Conservation (phyloP, 73 alveolate genomes). For the Tetrahymena thermophila region DNA sequence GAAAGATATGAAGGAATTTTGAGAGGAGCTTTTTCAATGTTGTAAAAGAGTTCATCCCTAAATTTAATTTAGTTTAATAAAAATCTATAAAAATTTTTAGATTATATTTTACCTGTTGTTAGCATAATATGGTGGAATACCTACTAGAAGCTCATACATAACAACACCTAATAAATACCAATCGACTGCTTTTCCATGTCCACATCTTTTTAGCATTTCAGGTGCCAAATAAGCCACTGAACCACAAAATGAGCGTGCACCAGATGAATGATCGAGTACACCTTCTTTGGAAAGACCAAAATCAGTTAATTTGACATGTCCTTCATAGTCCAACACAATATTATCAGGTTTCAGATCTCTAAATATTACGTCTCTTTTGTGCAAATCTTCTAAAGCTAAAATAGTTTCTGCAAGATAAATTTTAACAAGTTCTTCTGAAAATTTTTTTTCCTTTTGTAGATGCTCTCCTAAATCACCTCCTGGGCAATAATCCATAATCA, state of each 20-base stretch:
- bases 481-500: constrained; percentile 84
- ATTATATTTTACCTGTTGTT: constrained; percentile 54
- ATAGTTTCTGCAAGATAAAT: constrained; percentile 72
- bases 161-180: constrained; percentile 86
- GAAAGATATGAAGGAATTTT: constrained; percentile 54
- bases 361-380: constrained; percentile 79
- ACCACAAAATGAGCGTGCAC: constrained; percentile 88
- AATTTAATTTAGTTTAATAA: background rate
- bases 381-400: constrained; percentile 83
- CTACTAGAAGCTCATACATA: constrained; percentile 80
- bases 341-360: constrained; percentile 93
- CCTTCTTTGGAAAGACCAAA: constrained; percentile 92
- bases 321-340: constrained; percentile 87
- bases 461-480: constrained; percentile 90
- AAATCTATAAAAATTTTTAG: constrained; percentile 37
- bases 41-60: constrained; percentile 64
- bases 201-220: constrained; percentile 72
- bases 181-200: constrained; percentile 90
- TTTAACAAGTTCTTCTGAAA: constrained; percentile 85
- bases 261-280: constrained; percentile 57
- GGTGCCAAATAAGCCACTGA: constrained; percentile 84
- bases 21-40: constrained; percentile 65
- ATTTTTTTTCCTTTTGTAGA: constrained; percentile 69
- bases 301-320: constrained; percentile 89
- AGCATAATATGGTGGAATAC: constrained; percentile 85